phyloP scores from a whole-genome alignment of 108 stramenopile genomes.

The Skeletonema costatum region DNA sequence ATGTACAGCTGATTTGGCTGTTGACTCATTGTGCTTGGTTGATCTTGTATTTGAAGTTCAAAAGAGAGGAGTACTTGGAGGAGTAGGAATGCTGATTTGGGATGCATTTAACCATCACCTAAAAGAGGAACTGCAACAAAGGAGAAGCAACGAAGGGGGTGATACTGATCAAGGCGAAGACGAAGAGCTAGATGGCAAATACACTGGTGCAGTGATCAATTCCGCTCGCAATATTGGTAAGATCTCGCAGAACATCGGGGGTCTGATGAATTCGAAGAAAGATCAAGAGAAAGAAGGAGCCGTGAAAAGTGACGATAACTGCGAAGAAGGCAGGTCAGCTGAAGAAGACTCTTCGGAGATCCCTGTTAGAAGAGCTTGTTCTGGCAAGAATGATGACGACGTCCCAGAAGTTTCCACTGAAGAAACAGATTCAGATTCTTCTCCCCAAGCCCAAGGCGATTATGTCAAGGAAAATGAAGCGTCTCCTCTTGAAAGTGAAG shows the following conservation, averaged over 20 bases:
- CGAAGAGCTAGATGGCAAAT: constrained; percentile 16
- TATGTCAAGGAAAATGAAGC: neutral
- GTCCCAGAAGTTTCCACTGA: neutral
- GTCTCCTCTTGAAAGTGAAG: neutral
- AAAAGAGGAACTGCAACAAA: constrained; percentile 13
- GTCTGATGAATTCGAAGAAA: constrained; percentile 13
- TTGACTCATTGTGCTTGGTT: constrained; percentile 19
- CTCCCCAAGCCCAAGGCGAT: neutral
- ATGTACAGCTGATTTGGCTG: constrained; percentile 23
- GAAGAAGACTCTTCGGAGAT: neutral
- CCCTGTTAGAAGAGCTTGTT: neutral
- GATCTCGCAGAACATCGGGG: constrained; percentile 24
- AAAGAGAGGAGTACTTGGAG: constrained; percentile 29
- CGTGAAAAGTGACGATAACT: neutral
- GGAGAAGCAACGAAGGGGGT: constrained; percentile 8
- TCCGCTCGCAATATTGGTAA: constrained; percentile 24
- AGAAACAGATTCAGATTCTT: neutral
- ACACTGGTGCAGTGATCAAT: constrained; percentile 27
- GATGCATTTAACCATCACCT: constrained; percentile 40
- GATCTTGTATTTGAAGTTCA: constrained; percentile 39
- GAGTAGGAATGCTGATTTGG: constrained; percentile 32
- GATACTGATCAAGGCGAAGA: constrained; percentile 1
- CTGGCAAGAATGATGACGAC: neutral
- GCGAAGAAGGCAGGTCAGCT: neutral
- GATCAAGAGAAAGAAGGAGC: neutral